Conservation (phyloP, 495 filamentous ascomycete species). For the Podospora didyma region DNA sequence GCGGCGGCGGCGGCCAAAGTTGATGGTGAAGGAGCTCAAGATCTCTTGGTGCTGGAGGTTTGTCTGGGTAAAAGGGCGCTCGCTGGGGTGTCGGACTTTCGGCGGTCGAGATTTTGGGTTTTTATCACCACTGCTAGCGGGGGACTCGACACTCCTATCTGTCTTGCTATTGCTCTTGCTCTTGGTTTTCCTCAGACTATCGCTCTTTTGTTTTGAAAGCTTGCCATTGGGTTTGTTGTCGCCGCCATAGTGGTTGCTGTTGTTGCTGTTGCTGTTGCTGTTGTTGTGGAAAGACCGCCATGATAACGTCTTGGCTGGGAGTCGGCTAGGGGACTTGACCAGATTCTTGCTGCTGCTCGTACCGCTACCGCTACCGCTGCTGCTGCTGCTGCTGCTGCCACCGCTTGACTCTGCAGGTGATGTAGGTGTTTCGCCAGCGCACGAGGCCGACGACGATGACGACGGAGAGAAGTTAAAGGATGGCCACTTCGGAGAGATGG, state of each 20-base stretch:
- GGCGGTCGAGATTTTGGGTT: background rate
- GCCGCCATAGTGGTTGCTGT: too few species aligned
- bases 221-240: too few species aligned
- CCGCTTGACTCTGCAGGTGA: background rate
- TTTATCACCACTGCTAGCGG: too few species aligned
- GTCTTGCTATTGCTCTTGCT: too few species aligned
- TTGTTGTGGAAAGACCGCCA: constrained; percentile 1
- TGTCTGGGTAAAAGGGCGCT: constrained; percentile 8
- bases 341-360: background rate
- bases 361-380: background rate
- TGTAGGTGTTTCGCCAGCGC: background rate
- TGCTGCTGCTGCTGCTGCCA: background rate
- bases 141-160: too few species aligned
- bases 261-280: background rate
- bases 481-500: background rate
- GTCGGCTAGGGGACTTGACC: background rate
- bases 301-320: constrained; percentile 6
- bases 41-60: constrained; percentile 22
- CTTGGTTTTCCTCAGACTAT: too few species aligned
- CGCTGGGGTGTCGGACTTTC: constrained; percentile 2
- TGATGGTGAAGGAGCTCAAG: constrained; percentile 16
- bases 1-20: constrained; percentile 12
- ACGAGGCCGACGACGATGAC: too few species aligned
- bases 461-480: too few species aligned
- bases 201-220: background rate